phyloP scores from a whole-genome alignment of 805 yeast genomes.

The Metschnikowia amazonensis region DNA sequence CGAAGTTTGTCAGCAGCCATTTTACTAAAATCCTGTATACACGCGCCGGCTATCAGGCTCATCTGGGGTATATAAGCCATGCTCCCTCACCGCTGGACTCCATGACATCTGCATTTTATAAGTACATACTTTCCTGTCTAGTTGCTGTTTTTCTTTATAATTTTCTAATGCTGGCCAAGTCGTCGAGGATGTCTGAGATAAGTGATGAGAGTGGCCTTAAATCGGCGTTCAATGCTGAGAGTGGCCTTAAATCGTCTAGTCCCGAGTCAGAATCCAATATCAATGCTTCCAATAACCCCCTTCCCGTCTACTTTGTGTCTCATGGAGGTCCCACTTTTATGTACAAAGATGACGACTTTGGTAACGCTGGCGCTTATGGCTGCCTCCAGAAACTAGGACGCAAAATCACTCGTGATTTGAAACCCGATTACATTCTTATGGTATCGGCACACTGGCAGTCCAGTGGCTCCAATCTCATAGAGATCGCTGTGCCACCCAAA shows the following conservation, averaged over 20 bases:
- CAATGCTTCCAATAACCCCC: constrained; percentile 26
- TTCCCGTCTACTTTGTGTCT: constrained; percentile 66
- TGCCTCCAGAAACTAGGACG: constrained; percentile 49
- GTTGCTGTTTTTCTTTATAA: neutral
- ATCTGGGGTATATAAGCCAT: neutral
- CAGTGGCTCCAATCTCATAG: constrained; percentile 35
- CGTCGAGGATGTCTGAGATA: no score
- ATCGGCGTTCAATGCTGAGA: no score
- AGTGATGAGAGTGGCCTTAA: no score
- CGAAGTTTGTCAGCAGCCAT: constrained; percentile 3
- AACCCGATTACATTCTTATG: constrained; percentile 63
- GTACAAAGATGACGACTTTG: constrained; percentile 45
- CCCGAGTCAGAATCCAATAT: no score
- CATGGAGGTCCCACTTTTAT: constrained; percentile 85
- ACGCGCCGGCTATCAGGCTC: neutral
- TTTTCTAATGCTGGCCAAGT: no score
- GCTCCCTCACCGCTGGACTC: neutral
- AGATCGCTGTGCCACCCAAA: constrained; percentile 44
- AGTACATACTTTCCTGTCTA: neutral
- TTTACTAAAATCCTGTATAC: constrained; percentile 3
- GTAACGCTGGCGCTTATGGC: constrained; percentile 62
- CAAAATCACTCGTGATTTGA: constrained; percentile 43
- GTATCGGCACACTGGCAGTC: constrained; percentile 82
- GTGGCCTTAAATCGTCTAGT: no score
- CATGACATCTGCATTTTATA: neutral